Percentiles rank a stretch among this genome's conserved stretches.
Conservation (phyloP, 106 monocot genomes). For the Dioscorea alata region DNA sequence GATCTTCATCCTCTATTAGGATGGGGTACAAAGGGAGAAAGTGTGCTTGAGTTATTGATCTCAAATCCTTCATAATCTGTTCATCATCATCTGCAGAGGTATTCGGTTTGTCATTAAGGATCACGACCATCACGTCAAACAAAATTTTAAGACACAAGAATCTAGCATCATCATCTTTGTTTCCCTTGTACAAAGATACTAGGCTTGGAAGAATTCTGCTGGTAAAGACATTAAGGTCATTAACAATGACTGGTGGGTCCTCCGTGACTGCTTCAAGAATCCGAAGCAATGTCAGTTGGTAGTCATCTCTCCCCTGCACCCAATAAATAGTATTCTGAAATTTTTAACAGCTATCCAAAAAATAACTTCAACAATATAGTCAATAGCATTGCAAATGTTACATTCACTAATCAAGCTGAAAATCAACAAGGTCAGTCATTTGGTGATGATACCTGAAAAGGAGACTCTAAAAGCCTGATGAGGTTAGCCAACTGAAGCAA, state of each 20-base stretch:
- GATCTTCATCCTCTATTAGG: slow-evolving; percentile 92
- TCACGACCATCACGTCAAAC: slow-evolving; percentile 70
- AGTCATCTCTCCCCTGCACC: slow-evolving; percentile 92
- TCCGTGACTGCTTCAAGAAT: slow-evolving; percentile 77
- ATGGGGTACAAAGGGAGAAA: slow-evolving; percentile 84
- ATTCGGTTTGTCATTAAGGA: slow-evolving; percentile 40
- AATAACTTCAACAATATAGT: too few species aligned
- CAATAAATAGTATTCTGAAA: neutral
- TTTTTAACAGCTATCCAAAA: too few species aligned
- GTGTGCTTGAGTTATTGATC: slow-evolving; percentile 43
- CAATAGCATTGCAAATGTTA: neutral
- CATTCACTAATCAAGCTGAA: neutral
- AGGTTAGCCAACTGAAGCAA: slow-evolving; percentile 77
- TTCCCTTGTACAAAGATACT: slow-evolving; percentile 70
- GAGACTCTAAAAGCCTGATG: slow-evolving; percentile 69
- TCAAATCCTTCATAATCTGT: slow-evolving; percentile 35
- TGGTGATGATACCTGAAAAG: slow-evolving; percentile 58
- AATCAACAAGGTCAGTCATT: neutral
- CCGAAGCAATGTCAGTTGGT: slow-evolving; percentile 78
- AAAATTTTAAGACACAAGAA: slow-evolving; percentile 92
- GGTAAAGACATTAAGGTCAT: slow-evolving; percentile 54
- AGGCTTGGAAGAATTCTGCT: slow-evolving; percentile 72
- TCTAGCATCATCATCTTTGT: slow-evolving; percentile 93
- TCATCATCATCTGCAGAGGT: slow-evolving; percentile 18
- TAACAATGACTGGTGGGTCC: slow-evolving; percentile 55